Percentiles rank a stretch among this genome's conserved stretches.
Conservation (phyloP, 805 yeast species). For the Schizosaccharomyces cryophilus region DNA sequence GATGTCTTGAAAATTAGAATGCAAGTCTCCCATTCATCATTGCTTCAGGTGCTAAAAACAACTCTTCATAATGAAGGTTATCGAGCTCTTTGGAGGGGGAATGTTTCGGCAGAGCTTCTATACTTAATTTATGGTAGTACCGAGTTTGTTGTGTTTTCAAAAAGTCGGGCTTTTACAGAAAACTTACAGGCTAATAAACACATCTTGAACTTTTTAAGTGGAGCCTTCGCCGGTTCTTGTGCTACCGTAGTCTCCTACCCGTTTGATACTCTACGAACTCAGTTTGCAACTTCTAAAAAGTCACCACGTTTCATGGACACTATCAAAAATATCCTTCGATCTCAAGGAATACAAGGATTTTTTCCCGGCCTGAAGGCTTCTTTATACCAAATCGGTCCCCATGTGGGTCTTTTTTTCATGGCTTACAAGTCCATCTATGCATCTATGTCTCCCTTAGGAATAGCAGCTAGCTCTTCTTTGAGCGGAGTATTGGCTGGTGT, state of each 20-base stretch:
- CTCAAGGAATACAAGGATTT: slow-evolving; percentile 24
- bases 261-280: slow-evolving; percentile 66
- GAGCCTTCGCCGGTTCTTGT: slow-evolving; percentile 50
- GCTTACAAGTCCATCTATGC: slow-evolving; percentile 8
- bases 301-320: slow-evolving; percentile 14
- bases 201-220: slow-evolving; percentile 28
- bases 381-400: slow-evolving; percentile 37
- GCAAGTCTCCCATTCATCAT: slow-evolving; percentile 20
- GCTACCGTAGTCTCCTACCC: slow-evolving; percentile 69
- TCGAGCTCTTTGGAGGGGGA: slow-evolving; percentile 81
- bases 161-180: slow-evolving; percentile 23
- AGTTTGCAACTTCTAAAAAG: slow-evolving; percentile 42
- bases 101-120: slow-evolving; percentile 71
- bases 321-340: slow-evolving; percentile 14
- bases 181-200: slow-evolving; percentile 8
- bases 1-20: slow-evolving; percentile 57
- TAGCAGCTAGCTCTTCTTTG: slow-evolving; percentile 19
- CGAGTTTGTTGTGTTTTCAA: slow-evolving; percentile 54
- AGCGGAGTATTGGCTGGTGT: slow-evolving; percentile 62
- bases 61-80: slow-evolving; percentile 34
- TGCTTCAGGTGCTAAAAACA: slow-evolving; percentile 3
- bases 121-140: slow-evolving; percentile 65
- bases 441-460: neutral
- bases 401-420: slow-evolving; percentile 41
- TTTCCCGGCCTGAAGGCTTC: slow-evolving; percentile 27